phyloP scores from a whole-genome alignment of 192 early-diverging fungal genomes.

The Phlyctochytrium planicorne region DNA sequence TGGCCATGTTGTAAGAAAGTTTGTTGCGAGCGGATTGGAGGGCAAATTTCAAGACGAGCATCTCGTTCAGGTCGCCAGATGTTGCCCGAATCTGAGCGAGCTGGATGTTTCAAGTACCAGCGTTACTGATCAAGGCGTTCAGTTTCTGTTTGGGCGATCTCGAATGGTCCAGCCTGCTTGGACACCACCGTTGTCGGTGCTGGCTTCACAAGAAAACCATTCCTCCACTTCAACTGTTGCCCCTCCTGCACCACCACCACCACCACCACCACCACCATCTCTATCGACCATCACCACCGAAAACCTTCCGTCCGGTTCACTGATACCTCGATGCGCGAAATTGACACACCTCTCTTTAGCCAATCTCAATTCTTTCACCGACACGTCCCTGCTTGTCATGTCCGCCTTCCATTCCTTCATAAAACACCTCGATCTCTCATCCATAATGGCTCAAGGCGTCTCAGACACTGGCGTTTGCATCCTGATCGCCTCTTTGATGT shows the following conservation, averaged over 20 bases:
- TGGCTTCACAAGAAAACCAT: too few species aligned
- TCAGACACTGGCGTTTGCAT: constrained; percentile 4
- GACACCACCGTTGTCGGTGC: too few species aligned
- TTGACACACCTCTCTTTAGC: constrained; percentile 6
- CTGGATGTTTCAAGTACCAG: constrained; percentile 18
- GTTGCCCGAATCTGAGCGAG: constrained; percentile 19
- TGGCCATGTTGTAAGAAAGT: not conserved
- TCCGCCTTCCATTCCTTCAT: not conserved
- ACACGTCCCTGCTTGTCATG: constrained; percentile 3
- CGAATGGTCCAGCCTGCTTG: not conserved
- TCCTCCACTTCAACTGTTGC: too few species aligned
- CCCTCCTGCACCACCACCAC: not conserved
- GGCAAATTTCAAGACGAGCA: constrained; percentile 14
- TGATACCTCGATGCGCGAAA: constrained; percentile 13
- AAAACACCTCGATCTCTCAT: constrained; percentile 9
- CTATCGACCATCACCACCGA: not conserved
- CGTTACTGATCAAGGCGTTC: constrained; percentile 19
- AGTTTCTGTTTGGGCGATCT: constrained; percentile 13
- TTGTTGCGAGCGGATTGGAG: not conserved
- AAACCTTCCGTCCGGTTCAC: not conserved
- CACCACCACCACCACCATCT: constrained; percentile 6
- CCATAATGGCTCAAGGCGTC: not conserved
- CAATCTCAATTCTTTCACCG: constrained; percentile 4
- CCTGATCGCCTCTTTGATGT: not conserved
- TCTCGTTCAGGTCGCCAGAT: constrained; percentile 24